Conservation (phyloP, 179 eudicot genomes). For the Carnegiea gigantea region DNA sequence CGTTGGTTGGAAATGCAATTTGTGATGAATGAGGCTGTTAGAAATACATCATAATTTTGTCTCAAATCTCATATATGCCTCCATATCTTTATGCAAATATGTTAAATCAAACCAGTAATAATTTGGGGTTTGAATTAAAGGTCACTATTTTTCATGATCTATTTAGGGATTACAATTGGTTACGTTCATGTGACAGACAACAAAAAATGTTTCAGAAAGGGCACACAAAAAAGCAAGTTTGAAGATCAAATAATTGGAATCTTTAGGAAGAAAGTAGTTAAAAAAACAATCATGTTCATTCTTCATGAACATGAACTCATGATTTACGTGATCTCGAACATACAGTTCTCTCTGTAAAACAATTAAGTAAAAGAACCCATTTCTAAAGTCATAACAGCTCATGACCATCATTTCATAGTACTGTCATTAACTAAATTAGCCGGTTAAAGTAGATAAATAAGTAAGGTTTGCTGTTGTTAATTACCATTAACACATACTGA, state of each 20-base stretch:
- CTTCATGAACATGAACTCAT: conserved; percentile 34
- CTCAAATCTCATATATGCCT: not conserved
- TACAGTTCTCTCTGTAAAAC: conserved; percentile 27
- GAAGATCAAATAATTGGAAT: conserved; percentile 14
- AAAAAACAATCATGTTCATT: not conserved
- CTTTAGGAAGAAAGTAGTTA: not conserved
- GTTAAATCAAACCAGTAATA: not conserved
- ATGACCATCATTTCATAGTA: conserved; percentile 29
- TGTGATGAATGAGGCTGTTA: not conserved
- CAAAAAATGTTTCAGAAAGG: conserved; percentile 20
- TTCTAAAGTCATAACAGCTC: conserved; percentile 27
- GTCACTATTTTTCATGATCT: no score
- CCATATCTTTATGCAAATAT: not conserved
- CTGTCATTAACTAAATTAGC: not conserved
- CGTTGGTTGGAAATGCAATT: no score
- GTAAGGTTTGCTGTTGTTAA: no score
- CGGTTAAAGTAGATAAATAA: no score
- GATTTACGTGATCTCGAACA: conserved; percentile 13
- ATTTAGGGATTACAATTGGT: not conserved
- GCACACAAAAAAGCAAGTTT: conserved; percentile 22
- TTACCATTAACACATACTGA: conserved; percentile 13
- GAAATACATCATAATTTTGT: not conserved
- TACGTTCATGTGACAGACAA: conserved; percentile 19
- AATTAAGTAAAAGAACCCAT: conserved; percentile 12
- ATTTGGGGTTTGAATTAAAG: not conserved